phyloP scores from a whole-genome alignment of 345 rosid genomes.

The Citrus sp. region DNA sequence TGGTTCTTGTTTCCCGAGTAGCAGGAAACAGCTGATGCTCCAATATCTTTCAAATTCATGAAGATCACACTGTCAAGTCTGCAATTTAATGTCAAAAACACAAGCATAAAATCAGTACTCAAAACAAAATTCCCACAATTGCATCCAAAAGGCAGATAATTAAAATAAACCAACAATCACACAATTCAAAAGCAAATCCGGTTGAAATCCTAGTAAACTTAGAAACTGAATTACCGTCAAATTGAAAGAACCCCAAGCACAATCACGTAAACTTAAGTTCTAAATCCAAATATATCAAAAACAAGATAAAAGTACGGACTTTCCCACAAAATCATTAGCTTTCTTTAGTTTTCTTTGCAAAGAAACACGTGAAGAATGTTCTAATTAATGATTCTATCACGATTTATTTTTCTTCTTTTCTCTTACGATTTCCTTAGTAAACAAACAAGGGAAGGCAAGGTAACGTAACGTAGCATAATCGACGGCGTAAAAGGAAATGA shows the following conservation, averaged over 20 bases:
- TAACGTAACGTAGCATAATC: background rate
- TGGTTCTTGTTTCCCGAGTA: constrained; percentile 80
- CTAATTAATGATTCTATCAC: background rate
- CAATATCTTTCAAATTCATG: constrained; percentile 75
- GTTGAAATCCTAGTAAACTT: background rate
- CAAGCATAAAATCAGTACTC: background rate
- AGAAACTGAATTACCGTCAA: background rate
- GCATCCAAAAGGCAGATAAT: background rate
- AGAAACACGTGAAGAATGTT: background rate
- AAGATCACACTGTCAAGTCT: constrained; percentile 65
- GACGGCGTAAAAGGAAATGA: background rate
- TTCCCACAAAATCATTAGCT: background rate
- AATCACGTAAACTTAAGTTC: background rate
- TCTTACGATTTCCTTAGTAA: background rate
- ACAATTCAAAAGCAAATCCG: background rate
- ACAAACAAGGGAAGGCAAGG: background rate
- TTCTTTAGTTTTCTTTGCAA: background rate
- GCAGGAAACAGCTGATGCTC: constrained; percentile 86
- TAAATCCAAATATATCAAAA: background rate
- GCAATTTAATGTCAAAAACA: constrained; percentile 24
- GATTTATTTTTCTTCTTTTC: background rate
- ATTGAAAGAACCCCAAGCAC: background rate
- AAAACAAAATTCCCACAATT: background rate
- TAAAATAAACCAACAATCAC: background rate
- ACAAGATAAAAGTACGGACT: background rate